These are phyloP conservation scores for Gynostemma pentaphyllum DNA, from an alignment of 306 rosid genomes.

Conservation along the genomic window DNA sequence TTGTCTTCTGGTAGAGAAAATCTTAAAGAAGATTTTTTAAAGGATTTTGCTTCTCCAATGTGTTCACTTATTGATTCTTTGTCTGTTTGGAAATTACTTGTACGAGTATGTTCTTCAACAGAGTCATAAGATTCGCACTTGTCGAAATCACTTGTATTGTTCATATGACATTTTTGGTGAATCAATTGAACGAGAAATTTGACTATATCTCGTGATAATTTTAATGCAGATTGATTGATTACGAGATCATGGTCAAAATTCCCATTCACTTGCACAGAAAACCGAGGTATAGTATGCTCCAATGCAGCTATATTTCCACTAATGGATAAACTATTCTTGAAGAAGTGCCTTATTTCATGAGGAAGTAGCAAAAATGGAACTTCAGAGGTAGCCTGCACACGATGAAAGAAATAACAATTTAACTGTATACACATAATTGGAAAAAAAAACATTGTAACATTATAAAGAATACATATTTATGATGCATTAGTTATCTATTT, in stretches of 20 bases:
- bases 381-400: slow-evolving; percentile 72
- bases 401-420: slow-evolving; percentile 14
- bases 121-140: slow-evolving; percentile 13
- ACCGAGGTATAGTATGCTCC: slow-evolving; percentile 46
- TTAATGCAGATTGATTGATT: slow-evolving; percentile 38
- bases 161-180: slow-evolving; percentile 47
- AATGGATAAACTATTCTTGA: slow-evolving; percentile 31
- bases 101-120: slow-evolving; percentile 15
- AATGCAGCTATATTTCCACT: slow-evolving; percentile 25
- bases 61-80: slow-evolving; percentile 17
- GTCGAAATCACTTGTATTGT: slow-evolving; percentile 15
- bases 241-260: slow-evolving; percentile 39
- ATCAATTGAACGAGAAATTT: slow-evolving; percentile 55
- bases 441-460: too few species aligned
- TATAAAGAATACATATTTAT: neutral
- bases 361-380: slow-evolving; percentile 56
- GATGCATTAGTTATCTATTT: too few species aligned
- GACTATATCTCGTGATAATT: slow-evolving; percentile 47
- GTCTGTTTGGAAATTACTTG: slow-evolving; percentile 13
- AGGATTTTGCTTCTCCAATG: slow-evolving; percentile 16
- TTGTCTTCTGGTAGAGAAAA: slow-evolving; percentile 29
- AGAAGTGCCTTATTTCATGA: slow-evolving; percentile 41
- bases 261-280: slow-evolving; percentile 50
- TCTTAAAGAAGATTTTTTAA: slow-evolving; percentile 27
- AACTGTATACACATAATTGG: neutral